Evolutionary conservation across 2,329 filamentous ascomycete genomes (phyloP).

Genomic region (Aspergillus fumigatiaffinis): DNA sequence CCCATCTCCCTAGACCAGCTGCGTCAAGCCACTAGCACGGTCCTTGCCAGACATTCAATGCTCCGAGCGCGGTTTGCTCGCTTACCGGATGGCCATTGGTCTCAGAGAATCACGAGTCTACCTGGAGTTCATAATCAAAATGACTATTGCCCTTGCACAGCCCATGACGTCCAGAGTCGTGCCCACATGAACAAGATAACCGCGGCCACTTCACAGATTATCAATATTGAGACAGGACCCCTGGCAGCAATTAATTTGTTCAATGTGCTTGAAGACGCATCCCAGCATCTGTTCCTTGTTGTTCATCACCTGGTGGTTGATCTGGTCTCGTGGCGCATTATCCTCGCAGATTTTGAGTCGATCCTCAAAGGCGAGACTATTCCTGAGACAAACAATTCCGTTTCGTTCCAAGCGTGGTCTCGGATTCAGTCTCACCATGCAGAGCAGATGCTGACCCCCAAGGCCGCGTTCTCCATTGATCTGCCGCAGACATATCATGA

Average conservation of each 20-base stretch:
- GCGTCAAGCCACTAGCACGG: background rate
- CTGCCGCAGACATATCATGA: background rate
- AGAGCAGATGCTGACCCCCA: background rate
- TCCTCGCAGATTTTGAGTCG: background rate
- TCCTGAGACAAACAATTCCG: background rate
- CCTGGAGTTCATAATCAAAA: background rate
- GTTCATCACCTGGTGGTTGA: slow-evolving; percentile 2
- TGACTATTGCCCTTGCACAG: background rate
- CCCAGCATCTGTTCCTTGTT: background rate
- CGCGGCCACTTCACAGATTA: background rate
- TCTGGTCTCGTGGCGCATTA: slow-evolving; percentile 3
- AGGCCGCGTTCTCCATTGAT: background rate
- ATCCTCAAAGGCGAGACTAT: background rate
- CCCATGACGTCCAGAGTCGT: background rate
- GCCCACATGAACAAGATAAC: background rate
- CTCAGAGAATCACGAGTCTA: background rate
- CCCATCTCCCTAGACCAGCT: slow-evolving; percentile 7
- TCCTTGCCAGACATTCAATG: slow-evolving; percentile 1
- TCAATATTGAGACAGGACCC: slow-evolving; percentile 2
- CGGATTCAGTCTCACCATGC: background rate
- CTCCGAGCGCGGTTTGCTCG: slow-evolving; percentile 2
- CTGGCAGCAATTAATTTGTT: background rate
- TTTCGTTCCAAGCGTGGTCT: background rate
- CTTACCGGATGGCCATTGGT: background rate
- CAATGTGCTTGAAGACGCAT: background rate